Percentiles rank a stretch among this genome's conserved stretches.
These are phyloP conservation scores for Aotearoamyces nothofagi DNA, from an alignment of 2,329 filamentous ascomycete species.

Conservation along the genomic window DNA sequence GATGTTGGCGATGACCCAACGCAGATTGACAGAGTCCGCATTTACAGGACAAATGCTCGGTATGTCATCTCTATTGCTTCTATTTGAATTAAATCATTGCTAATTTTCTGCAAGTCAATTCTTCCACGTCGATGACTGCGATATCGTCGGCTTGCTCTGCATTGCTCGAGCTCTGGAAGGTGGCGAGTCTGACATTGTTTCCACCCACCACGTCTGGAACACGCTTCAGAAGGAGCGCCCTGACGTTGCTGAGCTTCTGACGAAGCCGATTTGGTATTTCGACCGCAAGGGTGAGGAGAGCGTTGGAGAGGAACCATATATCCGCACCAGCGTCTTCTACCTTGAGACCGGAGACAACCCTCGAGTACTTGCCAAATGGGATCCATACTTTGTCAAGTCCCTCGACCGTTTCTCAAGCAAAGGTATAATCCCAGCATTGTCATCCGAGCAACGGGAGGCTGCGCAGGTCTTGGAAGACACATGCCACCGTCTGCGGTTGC, in stretches of 20 bases:
- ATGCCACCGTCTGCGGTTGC: constrained; percentile 56
- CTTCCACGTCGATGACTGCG: constrained; percentile 73
- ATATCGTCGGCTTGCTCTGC: constrained; percentile 74
- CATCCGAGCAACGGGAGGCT: constrained; percentile 52
- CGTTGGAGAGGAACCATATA: constrained; percentile 59
- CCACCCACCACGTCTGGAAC: constrained; percentile 71
- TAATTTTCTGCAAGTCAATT: constrained; percentile 41
- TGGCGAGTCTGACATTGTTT: constrained; percentile 71
- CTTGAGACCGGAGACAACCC: constrained; percentile 52
- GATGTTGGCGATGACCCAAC: constrained; percentile 70
- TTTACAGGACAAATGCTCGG: constrained; percentile 75
- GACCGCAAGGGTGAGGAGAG: constrained; percentile 79
- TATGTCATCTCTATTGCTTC: no score
- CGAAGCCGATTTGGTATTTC: constrained; percentile 77
- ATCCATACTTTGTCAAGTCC: constrained; percentile 75
- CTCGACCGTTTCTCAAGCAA: constrained; percentile 58
- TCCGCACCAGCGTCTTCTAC: constrained; percentile 59
- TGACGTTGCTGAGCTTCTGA: constrained; percentile 61
- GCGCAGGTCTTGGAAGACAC: constrained; percentile 59
- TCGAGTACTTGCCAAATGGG: constrained; percentile 72
- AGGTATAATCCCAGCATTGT: constrained; percentile 60
- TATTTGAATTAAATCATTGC: neutral
- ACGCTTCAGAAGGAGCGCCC: constrained; percentile 58
- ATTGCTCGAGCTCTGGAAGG: constrained; percentile 65
- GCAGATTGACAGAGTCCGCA: constrained; percentile 75